Evolutionary conservation across 495 filamentous ascomycete genomes (phyloP), one percentile per base, ranked within the genome.

Genomic region (Penicillium alfredii): DNA sequence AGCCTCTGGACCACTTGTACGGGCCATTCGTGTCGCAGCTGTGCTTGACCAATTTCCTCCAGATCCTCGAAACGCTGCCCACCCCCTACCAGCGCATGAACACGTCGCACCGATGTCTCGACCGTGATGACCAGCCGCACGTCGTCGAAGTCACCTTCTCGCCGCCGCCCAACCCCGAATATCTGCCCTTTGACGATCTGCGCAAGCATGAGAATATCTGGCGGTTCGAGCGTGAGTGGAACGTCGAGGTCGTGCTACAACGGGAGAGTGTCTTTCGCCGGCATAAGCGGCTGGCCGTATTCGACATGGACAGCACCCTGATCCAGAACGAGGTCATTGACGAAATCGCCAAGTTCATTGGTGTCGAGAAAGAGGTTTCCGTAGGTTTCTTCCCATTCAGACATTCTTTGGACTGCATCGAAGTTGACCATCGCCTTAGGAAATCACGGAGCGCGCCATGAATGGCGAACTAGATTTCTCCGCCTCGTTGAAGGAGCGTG

Each of bases 301-400:
- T 98, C 49, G 92, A 98, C 55, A 98, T 98, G 92, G 92, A 98
- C 60, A 88, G 82, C 42, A 98, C 92, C 0, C 71, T 98, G 38
- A 96, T 98, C 47, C 77, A 89, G 39, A 87, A 98, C 54, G 92
- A 98, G 66, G 86, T 94, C 14, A 94, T 98, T 51, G 92, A 98
- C 50, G 80, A 96, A 51, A 81, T 98, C 36, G 92, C 92, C 13
- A 77, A 79, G 21, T 79, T 80, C 19, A 78, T 92, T 34, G 84
- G 84, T 28, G 73, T 89, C 8, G 81, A 80, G 47, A 72, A 74
- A 35, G 42, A 78, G 45, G 82, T 87, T 45, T 73, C 78, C 14
- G 73, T 73, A 56, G 38, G 69, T 47, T 35, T 24, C 9, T 21
- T 33, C 30, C 24, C n/a, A n/a, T n/a, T 28, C 16, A 16, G 18